phyloP scores from a whole-genome alignment of 441 rosid genomes.

The Populus hybrid region DNA sequence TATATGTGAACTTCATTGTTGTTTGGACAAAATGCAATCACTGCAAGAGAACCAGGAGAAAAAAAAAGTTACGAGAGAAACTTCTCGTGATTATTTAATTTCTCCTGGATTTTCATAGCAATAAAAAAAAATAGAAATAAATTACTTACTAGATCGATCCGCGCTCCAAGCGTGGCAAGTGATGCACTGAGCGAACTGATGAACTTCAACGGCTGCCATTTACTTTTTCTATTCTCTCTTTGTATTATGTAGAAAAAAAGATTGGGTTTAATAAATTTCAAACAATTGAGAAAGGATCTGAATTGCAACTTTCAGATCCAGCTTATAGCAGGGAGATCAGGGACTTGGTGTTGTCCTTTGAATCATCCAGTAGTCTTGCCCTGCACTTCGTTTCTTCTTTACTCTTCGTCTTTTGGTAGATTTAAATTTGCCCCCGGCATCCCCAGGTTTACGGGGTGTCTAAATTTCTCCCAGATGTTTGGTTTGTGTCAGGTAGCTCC shows the following conservation, averaged over 20 bases:
- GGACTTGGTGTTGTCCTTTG: background rate
- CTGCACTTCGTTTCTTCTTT: background rate
- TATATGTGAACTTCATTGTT: constrained; percentile 92
- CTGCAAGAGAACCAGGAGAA: constrained; percentile 33
- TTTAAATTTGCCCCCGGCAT: background rate
- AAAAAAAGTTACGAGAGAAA: background rate
- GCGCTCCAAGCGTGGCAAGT: constrained; percentile 99
- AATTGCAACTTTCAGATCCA: background rate
- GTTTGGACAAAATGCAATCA: constrained; percentile 94
- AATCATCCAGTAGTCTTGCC: background rate
- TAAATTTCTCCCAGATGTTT: background rate
- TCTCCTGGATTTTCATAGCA: constrained; percentile 7
- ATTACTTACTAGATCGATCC: constrained; percentile 62
- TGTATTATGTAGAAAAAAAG: background rate
- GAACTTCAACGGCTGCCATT: constrained; percentile 75
- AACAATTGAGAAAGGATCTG: background rate
- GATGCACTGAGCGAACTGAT: constrained; percentile 78
- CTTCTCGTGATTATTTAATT: background rate
- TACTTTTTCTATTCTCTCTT: background rate
- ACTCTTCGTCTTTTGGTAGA: background rate
- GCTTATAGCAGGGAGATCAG: background rate
- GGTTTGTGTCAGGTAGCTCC: background rate
- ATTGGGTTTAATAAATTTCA: background rate
- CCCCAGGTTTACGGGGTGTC: background rate
- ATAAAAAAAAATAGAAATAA: constrained; percentile 3